Evolutionary conservation across 2,329 filamentous ascomycete species (phyloP).

Genomic region (Penicillium rolfsii): DNA sequence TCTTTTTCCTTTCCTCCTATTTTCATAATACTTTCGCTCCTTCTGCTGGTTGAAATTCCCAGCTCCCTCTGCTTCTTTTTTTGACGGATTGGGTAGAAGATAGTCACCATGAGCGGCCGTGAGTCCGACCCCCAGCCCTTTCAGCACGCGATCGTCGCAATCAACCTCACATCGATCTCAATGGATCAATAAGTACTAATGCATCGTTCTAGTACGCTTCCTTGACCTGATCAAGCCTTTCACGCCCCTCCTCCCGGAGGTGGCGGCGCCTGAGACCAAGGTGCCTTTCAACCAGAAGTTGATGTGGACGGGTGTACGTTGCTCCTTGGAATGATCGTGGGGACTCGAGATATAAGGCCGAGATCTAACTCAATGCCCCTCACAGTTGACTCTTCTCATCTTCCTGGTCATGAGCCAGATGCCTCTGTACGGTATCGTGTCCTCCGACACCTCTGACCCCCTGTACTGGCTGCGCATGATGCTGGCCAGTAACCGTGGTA

Average conservation of each 20-base stretch:
- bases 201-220: constrained; percentile 75
- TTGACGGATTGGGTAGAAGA: constrained; percentile 39
- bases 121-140: constrained; percentile 42
- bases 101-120: constrained; percentile 63
- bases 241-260: constrained; percentile 98
- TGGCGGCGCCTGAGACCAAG: constrained; percentile 97
- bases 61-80: constrained; percentile 37
- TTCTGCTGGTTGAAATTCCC: constrained; percentile 40
- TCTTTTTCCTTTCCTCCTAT: constrained; percentile 31
- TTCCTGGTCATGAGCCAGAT: constrained; percentile 99
- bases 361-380: constrained; percentile 24
- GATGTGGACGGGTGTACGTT: constrained; percentile 80
- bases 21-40: constrained; percentile 34
- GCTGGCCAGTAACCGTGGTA: constrained; percentile 97
- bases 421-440: constrained; percentile 98
- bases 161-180: constrained; percentile 23
- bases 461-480: constrained; percentile 99
- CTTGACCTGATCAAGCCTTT: constrained; percentile 99
- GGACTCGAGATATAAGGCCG: constrained; percentile 13
- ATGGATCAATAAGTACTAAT: constrained; percentile 36
- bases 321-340: constrained; percentile 14
- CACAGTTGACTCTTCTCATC: constrained; percentile 83
- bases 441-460: constrained; percentile 96
- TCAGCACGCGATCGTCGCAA: constrained; percentile 37
- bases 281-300: constrained; percentile 98